Evolutionary conservation across 208 protist genomes (phyloP).

Genomic region (Willaertia magna): DNA sequence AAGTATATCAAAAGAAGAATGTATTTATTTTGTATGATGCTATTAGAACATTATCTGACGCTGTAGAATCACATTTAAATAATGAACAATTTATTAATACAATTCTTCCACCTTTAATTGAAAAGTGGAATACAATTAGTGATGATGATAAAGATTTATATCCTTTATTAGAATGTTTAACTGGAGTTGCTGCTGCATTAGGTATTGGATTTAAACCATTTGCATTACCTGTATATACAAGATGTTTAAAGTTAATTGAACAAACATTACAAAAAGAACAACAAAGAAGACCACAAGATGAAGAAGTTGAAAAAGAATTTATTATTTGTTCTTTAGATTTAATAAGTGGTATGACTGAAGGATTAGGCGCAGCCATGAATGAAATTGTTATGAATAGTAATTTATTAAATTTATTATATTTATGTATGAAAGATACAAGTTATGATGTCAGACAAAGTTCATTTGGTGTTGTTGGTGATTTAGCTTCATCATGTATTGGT

Average conservation of each 20-base stretch:
- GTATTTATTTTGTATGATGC: constrained; percentile 40
- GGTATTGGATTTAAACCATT: constrained; percentile 26
- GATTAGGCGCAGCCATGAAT: constrained; percentile 31
- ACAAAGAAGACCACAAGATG: background rate
- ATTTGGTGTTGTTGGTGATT: constrained; percentile 57
- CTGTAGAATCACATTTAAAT: constrained; percentile 12
- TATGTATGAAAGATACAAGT: constrained; percentile 14
- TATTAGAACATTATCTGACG: constrained; percentile 26
- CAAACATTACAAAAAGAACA: background rate
- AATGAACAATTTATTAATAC: background rate
- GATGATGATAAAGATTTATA: constrained; percentile 30
- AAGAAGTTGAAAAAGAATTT: constrained; percentile 43
- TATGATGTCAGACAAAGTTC: constrained; percentile 45
- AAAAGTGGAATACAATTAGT: constrained; percentile 20
- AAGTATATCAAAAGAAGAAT: constrained; percentile 34
- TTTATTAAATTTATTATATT: constrained; percentile 28
- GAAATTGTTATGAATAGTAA: constrained; percentile 27
- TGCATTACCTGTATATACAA: constrained; percentile 16
- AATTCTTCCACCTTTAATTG: constrained; percentile 1
- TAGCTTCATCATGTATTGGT: constrained; percentile 36
- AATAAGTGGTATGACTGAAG: constrained; percentile 47
- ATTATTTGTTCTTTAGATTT: constrained; percentile 55
- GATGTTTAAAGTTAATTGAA: constrained; percentile 26
- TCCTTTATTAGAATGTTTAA: constrained; percentile 38
- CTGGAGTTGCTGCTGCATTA: constrained; percentile 27